phyloP scores from a whole-genome alignment of 2,329 filamentous ascomycete species.

The Akanthomyces lecanii region DNA sequence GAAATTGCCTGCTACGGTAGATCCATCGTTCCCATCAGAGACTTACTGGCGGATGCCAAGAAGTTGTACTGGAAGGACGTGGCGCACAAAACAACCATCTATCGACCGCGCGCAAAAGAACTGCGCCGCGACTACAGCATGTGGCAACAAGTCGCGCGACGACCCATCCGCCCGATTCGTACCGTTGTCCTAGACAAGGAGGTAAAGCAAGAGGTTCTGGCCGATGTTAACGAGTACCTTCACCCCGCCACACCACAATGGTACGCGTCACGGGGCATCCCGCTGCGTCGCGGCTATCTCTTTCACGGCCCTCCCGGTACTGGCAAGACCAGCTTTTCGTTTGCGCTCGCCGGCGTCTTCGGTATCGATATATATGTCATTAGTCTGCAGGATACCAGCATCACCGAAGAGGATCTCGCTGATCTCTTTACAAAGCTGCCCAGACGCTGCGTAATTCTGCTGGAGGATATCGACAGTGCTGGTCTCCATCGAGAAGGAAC shows the following conservation, averaged over 20 bases:
- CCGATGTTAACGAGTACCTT: constrained; percentile 74
- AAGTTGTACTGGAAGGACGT: constrained; percentile 48
- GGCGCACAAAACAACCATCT: constrained; percentile 54
- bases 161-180: constrained; percentile 66
- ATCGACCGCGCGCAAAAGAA: constrained; percentile 46
- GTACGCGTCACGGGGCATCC: constrained; percentile 73
- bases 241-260: constrained; percentile 65
- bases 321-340: constrained; percentile 66
- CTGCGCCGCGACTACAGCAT: constrained; percentile 42
- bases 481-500: constrained; percentile 45
- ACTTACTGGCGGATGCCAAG: constrained; percentile 51
- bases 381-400: constrained; percentile 48
- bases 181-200: constrained; percentile 69
- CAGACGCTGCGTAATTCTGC: constrained; percentile 58
- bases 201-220: constrained; percentile 62
- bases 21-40: constrained; percentile 47
- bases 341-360: constrained; percentile 62
- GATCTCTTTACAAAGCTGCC: constrained; percentile 58
- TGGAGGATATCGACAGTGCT: constrained; percentile 68
- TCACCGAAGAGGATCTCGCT: constrained; percentile 60
- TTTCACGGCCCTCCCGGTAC: constrained; percentile 73
- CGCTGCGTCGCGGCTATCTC: constrained; percentile 71
- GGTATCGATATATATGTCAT: constrained; percentile 64
- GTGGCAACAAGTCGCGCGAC: constrained; percentile 55
- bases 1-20: constrained; percentile 53